These are phyloP conservation scores for Betula pendula DNA, from an alignment of 306 rosid species.

Conservation along the genomic window DNA sequence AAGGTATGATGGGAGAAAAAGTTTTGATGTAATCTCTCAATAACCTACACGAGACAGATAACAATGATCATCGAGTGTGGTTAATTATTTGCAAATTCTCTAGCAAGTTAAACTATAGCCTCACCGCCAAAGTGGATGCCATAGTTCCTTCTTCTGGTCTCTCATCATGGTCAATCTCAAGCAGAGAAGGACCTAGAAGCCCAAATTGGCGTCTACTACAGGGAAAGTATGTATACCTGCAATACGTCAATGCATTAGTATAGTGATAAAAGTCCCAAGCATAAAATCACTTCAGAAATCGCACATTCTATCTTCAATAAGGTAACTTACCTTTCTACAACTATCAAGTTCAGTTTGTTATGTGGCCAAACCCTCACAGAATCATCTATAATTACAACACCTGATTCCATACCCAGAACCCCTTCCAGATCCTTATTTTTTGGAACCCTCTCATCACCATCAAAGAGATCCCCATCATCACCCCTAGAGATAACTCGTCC, in stretches of 20 bases:
- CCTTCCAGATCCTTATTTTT: constrained; percentile 98
- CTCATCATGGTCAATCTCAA: constrained; percentile 93
- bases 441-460: constrained; percentile 86
- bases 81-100: constrained; percentile 8
- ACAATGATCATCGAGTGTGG: constrained; percentile 27
- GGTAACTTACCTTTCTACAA: constrained; percentile 81
- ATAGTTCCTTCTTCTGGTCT: constrained; percentile 90
- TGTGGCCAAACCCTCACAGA: constrained; percentile 99
- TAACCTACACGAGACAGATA: constrained; percentile 55
- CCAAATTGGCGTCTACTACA: constrained; percentile 98
- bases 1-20: constrained; percentile 72
- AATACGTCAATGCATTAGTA: constrained; percentile 14
- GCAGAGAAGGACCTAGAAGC: constrained; percentile 92
- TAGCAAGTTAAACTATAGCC: constrained; percentile 18
- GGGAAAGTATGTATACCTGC: constrained; percentile 92
- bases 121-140: constrained; percentile 88
- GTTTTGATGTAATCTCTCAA: constrained; percentile 78
- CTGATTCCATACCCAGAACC: constrained; percentile 97
- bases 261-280: neutral
- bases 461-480: constrained; percentile 74
- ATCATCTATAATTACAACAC: constrained; percentile 93
- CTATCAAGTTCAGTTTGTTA: constrained; percentile 93
- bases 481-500: constrained; percentile 97
- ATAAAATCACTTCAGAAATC: constrained; percentile 14
- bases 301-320: constrained; percentile 10